Base-by-base conservation (phyloP, 371 early-diverging fungal genomes). In the Rhizopus arrhizus region DNA sequence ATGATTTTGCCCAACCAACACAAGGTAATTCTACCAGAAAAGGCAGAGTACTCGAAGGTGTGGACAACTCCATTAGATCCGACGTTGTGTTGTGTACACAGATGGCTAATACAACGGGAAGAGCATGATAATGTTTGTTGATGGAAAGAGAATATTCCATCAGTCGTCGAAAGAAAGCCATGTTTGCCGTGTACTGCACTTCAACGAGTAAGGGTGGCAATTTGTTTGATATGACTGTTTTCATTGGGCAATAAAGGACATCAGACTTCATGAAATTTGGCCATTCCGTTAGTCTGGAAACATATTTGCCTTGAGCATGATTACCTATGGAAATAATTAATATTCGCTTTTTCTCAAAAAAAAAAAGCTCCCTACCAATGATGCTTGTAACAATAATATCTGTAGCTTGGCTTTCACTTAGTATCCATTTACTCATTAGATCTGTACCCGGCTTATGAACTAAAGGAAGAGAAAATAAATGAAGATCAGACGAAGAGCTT, bases 1-100 rank as follows among this genome's bases (percentile, higher is more conserved):
- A 61, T 34, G 54, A 47, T 49, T 50, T 42, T 41, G 54, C 49
- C 61, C 61, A 54, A 46, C 61, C 41, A 53, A 34, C 13, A 41
- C 61, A 61, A 54, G 61, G 49, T 34, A 51, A 13, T 36, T 36
- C 36, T 36, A 36, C 36, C 36, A 36, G 36, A 36, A 36, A 36
- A 36, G 36, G 36, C 36, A 36, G 36, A 36, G 36, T 36, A 36
- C 36, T 36, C 36, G 36, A 36, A 36, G 36, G 36, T 36, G 36
- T 36, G 36, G 36, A 36, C 10, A 36, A 36, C 36, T 36, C 36
- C 36, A 36, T 36, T 36, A 36, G 36, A 36, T 36, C 36, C 36
- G 36, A 36, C 36, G 10, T 36, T 36, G 61, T 61, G 34, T 59
- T 15, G 38, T 59, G 33, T 33, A 46, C 33, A 40, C 35, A 35